phyloP scores from a whole-genome alignment of 495 filamentous ascomycete species.

The Aspergillus leporis region DNA sequence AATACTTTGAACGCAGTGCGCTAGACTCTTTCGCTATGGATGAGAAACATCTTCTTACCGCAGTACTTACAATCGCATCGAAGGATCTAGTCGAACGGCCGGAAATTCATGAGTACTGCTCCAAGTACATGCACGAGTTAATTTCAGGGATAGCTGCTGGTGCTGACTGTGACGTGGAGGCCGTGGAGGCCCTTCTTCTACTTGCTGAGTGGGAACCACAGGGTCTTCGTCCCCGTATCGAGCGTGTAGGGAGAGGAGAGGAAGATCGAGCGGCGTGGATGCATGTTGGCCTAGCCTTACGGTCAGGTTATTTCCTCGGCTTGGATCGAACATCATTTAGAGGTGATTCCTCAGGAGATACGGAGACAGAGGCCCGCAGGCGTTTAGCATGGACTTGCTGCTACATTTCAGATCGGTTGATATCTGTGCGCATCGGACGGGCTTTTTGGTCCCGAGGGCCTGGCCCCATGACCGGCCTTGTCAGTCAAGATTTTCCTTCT shows the following conservation, averaged over 20 bases:
- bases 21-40: conserved; percentile 50
- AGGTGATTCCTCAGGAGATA: conserved; percentile 44
- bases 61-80: conserved; percentile 62
- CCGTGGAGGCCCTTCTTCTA: conserved; percentile 62
- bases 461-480: conserved; percentile 60
- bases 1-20: conserved; percentile 51
- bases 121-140: conserved; percentile 62
- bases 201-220: conserved; percentile 68
- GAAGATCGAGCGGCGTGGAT: conserved; percentile 70
- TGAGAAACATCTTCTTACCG: conserved; percentile 62
- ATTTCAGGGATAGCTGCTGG: conserved; percentile 62
- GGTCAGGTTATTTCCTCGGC: conserved; percentile 64
- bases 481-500: conserved; percentile 62
- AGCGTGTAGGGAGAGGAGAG: conserved; percentile 61
- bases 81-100: conserved; percentile 59
- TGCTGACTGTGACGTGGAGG: conserved; percentile 60
- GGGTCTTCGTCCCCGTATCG: conserved; percentile 48
- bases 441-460: conserved; percentile 68
- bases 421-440: conserved; percentile 62
- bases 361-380: conserved; percentile 54
- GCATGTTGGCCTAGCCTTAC: conserved; percentile 63
- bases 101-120: conserved; percentile 59
- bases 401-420: conserved; percentile 65
- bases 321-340: conserved; percentile 60
- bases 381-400: conserved; percentile 63